phyloP scores from a whole-genome alignment of 352 stramenopile genomes.

The Globisporangium sylvaticum region DNA sequence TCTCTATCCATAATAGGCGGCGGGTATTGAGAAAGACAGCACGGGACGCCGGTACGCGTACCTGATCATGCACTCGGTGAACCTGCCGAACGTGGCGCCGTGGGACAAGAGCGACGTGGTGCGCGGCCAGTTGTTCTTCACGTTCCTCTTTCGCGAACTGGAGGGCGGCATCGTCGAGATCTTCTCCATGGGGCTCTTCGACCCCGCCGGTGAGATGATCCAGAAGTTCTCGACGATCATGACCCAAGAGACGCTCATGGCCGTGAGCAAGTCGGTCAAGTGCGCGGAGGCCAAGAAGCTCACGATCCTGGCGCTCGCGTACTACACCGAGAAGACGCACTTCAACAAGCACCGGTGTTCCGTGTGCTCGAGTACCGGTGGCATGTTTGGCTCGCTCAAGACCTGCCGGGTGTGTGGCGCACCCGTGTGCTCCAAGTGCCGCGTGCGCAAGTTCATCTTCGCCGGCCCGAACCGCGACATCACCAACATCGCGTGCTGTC shows the following conservation, averaged over 20 bases:
- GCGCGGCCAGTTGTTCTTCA: conserved; percentile 27
- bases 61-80: conserved; percentile 39
- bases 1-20: conserved; percentile 22
- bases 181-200: conserved; percentile 36
- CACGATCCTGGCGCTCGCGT: conserved; percentile 30
- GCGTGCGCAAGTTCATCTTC: conserved; percentile 11
- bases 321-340: conserved; percentile 2
- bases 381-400: conserved; percentile 4
- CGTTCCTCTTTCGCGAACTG: conserved; percentile 35
- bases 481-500: conserved; percentile 11
- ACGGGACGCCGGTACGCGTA: conserved; percentile 33
- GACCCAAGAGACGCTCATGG: conserved; percentile 31
- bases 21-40: conserved; percentile 32
- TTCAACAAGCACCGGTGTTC: conserved; percentile 11
- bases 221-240: conserved; percentile 19
- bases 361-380: conserved; percentile 5
- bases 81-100: conserved; percentile 30
- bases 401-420: conserved; percentile 7
- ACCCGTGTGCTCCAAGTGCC: conserved; percentile 6
- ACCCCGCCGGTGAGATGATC: conserved; percentile 34
- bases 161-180: conserved; percentile 34
- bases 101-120: conserved; percentile 26
- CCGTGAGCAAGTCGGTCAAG: conserved; percentile 20
- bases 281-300: conserved; percentile 53
- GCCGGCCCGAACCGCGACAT: conserved; percentile 2